These are phyloP conservation scores for Ramularia endophylla DNA, from an alignment of 2,329 filamentous ascomycete species.

Conservation along the genomic window DNA sequence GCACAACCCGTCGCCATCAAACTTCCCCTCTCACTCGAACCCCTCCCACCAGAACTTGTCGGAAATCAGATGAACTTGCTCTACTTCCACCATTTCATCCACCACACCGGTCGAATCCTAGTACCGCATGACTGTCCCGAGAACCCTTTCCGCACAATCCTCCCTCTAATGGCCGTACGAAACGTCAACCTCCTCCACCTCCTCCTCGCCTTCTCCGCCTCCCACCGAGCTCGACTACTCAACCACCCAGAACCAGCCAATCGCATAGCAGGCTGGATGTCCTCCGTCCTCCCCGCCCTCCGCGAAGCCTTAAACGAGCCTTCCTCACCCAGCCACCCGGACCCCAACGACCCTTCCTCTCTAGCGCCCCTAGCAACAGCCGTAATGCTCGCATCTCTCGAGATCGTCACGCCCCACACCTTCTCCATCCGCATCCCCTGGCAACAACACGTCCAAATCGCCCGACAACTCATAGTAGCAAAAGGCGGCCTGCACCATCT, in stretches of 20 bases:
- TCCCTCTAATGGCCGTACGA: constrained; percentile 62
- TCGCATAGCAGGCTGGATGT: constrained; percentile 74
- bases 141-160: constrained; percentile 55
- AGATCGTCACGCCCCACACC: constrained; percentile 75
- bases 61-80: constrained; percentile 77
- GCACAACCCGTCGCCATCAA: constrained; percentile 60
- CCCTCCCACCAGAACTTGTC: constrained; percentile 51
- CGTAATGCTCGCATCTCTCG: constrained; percentile 77
- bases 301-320: constrained; percentile 52
- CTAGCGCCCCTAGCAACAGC: constrained; percentile 72
- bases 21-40: constrained; percentile 52
- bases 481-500: constrained; percentile 52
- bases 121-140: constrained; percentile 57
- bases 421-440: constrained; percentile 77
- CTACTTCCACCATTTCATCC: constrained; percentile 68
- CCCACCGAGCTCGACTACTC: constrained; percentile 69
- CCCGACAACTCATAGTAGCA: constrained; percentile 66
- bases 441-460: constrained; percentile 72
- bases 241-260: constrained; percentile 67
- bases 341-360: constrained; percentile 55
- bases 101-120: constrained; percentile 67
- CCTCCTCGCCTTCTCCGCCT: constrained; percentile 76
- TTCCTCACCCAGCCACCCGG: constrained; percentile 17
- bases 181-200: constrained; percentile 69
- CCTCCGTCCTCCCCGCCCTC: constrained; percentile 69